Percentiles rank a stretch among this genome's conserved stretches.
phyloP scores from a whole-genome alignment of 2,329 filamentous ascomycete genomes.

The Pseudogymnoascus sp. region DNA sequence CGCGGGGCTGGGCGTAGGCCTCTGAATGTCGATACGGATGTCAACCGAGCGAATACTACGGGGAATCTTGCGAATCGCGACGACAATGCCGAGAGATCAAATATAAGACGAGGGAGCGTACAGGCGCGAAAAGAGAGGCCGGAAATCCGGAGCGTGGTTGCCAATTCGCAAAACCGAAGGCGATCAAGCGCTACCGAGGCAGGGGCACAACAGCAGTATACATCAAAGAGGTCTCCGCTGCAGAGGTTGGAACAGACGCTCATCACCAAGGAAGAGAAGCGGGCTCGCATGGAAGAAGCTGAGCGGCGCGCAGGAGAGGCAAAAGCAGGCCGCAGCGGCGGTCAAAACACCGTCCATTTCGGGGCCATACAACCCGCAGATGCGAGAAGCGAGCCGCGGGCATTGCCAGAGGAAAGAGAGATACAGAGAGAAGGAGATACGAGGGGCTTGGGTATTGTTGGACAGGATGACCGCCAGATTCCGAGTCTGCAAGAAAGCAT shows the following conservation, averaged over 20 bases:
- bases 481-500: slow-evolving; percentile 19
- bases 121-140: slow-evolving; percentile 15
- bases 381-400: slow-evolving; percentile 20
- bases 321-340: slow-evolving; percentile 21
- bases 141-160: slow-evolving; percentile 15
- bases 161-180: slow-evolving; percentile 26
- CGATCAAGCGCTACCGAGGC: slow-evolving; percentile 27
- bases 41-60: neutral
- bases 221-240: slow-evolving; percentile 78
- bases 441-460: neutral
- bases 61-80: slow-evolving; percentile 10
- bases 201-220: slow-evolving; percentile 43
- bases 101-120: slow-evolving; percentile 12
- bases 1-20: neutral
- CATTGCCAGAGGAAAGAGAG: slow-evolving; percentile 19
- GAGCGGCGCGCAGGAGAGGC: slow-evolving; percentile 62
- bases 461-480: neutral
- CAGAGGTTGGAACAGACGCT: slow-evolving; percentile 89
- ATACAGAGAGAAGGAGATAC: slow-evolving; percentile 9
- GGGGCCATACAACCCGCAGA: slow-evolving; percentile 24
- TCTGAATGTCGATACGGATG: neutral
- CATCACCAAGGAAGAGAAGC: slow-evolving; percentile 92
- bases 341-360: slow-evolving; percentile 25
- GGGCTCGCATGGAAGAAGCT: slow-evolving; percentile 73
- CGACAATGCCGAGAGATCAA: slow-evolving; percentile 12